Percentiles rank a stretch among this genome's conserved stretches.
Evolutionary conservation across 495 filamentous ascomycete genomes (phyloP).

Genomic region (Penicillium dipodomyicola): DNA sequence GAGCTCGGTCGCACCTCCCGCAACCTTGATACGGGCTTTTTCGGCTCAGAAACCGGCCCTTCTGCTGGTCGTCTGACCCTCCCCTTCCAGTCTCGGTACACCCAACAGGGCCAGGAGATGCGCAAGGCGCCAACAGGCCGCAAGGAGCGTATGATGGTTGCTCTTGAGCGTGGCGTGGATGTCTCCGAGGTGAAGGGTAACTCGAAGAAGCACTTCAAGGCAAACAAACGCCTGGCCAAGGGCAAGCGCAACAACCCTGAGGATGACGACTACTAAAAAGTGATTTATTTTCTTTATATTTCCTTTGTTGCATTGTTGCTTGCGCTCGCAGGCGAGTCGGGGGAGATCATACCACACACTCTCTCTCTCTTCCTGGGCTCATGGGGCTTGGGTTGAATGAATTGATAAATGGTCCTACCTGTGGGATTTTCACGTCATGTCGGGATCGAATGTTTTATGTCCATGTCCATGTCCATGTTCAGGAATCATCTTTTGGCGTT

Average conservation of each 20-base stretch:
- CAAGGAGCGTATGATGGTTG: slow-evolving; percentile 81
- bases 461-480: slow-evolving; percentile 10
- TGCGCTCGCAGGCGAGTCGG: slow-evolving; percentile 6
- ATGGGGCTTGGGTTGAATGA: slow-evolving; percentile 9
- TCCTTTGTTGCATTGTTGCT: slow-evolving; percentile 17
- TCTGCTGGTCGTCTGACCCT: slow-evolving; percentile 64
- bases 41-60: slow-evolving; percentile 59
- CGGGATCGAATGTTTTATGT: slow-evolving; percentile 8
- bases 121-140: slow-evolving; percentile 74
- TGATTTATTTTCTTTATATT: slow-evolving; percentile 23
- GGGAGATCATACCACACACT: neutral
- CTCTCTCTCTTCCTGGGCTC: slow-evolving; percentile 4
- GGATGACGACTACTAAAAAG: slow-evolving; percentile 43
- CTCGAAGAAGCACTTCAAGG: slow-evolving; percentile 96
- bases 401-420: slow-evolving; percentile 19
- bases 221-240: slow-evolving; percentile 66
- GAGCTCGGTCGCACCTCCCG: slow-evolving; percentile 66
- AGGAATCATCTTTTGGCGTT: slow-evolving; percentile 11
- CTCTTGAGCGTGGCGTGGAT: slow-evolving; percentile 80
- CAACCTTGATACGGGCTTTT: slow-evolving; percentile 82
- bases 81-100: slow-evolving; percentile 85
- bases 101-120: slow-evolving; percentile 66
- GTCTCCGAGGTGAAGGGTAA: slow-evolving; percentile 71
- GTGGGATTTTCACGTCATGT: slow-evolving; percentile 23
- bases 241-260: slow-evolving; percentile 44